These are phyloP conservation scores for Albizia julibrissin DNA, from an alignment of 306 rosid genomes.

Conservation along the genomic window DNA sequence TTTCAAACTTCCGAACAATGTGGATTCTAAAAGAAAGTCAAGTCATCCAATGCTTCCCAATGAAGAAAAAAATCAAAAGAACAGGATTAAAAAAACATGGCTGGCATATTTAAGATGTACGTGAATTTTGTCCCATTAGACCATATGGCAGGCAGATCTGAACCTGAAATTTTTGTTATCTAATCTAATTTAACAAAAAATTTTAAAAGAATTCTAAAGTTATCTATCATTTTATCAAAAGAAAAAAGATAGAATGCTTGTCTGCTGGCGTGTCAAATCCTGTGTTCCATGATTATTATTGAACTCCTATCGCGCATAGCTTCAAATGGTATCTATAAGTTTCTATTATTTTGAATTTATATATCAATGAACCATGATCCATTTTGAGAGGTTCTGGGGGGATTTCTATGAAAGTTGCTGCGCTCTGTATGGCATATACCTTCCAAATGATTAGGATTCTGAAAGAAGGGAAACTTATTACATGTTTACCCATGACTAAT, in stretches of 20 bases:
- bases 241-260: neutral
- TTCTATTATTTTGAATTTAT: neutral
- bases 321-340: neutral
- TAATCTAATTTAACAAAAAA: neutral
- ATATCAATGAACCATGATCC: neutral
- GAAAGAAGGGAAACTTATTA: neutral
- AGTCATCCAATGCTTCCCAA: neutral
- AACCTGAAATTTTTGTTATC: slow-evolving; percentile 11
- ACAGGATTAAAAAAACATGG: neutral
- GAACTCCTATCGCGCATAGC: neutral
- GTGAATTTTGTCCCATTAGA: neutral
- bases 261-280: neutral
- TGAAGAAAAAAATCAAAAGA: neutral
- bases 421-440: neutral
- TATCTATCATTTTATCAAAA: neutral
- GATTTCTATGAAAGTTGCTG: neutral
- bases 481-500: neutral
- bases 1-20: neutral
- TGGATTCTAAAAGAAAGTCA: neutral
- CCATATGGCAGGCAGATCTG: slow-evolving; percentile 5
- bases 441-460: neutral
- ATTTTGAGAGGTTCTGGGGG: neutral
- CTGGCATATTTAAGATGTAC: neutral
- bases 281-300: neutral
- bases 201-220: neutral